Evolutionary conservation across 176 grass and related monocot genomes (phyloP), one percentile per base, ranked within the genome.

Genomic region (Zizania latifolia): DNA sequence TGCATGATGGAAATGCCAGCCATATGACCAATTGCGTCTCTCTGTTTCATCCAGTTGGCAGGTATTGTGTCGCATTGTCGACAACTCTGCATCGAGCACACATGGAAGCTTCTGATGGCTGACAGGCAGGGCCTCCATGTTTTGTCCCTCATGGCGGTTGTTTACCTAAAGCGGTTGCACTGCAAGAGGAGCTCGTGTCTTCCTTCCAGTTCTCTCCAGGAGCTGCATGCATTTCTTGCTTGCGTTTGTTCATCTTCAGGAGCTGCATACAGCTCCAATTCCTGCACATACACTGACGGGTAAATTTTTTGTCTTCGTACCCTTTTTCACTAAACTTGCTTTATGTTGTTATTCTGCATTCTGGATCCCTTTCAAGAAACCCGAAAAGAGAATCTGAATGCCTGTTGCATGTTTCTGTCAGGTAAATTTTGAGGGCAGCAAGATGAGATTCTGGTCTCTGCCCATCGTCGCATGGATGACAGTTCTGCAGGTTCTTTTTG

Each of bases 371-470:
- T 39, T 30, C 23, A 12, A 5, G 27, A 28, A 2, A 13, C 12
- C 6, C 1, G 19, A 28, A 15, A 69, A 45, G 26, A 23, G 9
- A 21, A 34, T 71, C 11, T 73, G 38, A 46, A 30, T 22, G 36
- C 19, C 7, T 51, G 28, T 5, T 36, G 40, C n/a, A 28, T 35
- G 32, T 55, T 26, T 65, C 12, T 38, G 10, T 1, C 69, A 62
- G 40, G 51, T 75, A 9, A 31, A 44, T 24, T 23, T 32, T 59
- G 35, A 55, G 68, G 51, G 28, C 21, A 4, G 34, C 8, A 74
- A 45, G 39, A 85, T 85, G 84, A 75, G 57, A 36, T 81, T 87
- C 62, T 85, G 77, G 84, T 76, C 84, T 27, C 78, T 90, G 68
- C 58, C 90, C 14, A 39, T 32, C 0, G 79, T 89, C 9, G 90